Base-by-base conservation (phyloP, 345 rosid species). In the Cardamine resedifolia region DNA sequence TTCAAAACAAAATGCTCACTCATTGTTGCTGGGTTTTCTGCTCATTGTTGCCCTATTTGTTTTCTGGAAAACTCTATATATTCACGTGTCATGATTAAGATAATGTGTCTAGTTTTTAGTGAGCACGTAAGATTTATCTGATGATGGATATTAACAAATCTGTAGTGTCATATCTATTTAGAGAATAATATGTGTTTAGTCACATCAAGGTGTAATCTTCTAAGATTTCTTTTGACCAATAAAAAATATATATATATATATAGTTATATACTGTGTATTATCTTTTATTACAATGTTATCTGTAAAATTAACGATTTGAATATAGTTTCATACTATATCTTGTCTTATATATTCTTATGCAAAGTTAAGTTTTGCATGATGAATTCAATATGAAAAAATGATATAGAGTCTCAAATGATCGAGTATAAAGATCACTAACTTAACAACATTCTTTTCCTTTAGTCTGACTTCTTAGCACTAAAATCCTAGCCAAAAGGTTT, bases 1-100 rank as follows among this genome's bases (percentile, higher is more conserved):
- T 38, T 66, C n/a, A 50, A 66, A 34, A 58, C 24, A 47, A 50
- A 66, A 51, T 34, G 51, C 21, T 24, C 34, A 19, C 45, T 45
- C n/a, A 6, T 12, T 51, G 12, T 24, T 24, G 33, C 14, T 52
- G 34, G 34, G 31, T 2, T 23, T 11, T 23, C 56, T 23, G 16
- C 16, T 23, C 16, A 51, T 3, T 23, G n/a, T 24, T 12, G 4
- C 9, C 9, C 16, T 51, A 12, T 51, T 51, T 51, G 31, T 15
- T 12, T n/a, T 6, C 3, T 7, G 5, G 31, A 10, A 51, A 24
- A 12, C 18, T 51, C 18, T 24, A 51, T 24, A n/a, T n/a, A n/a
- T n/a, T 26, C 15, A 51, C 33, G 16, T 51, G 56, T 51, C n/a
- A n/a, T n/a, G n/a, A n/a, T 48, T 49, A 12, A 49, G 53, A 49